phyloP scores from a whole-genome alignment of 352 stramenopile genomes.

The Pythium grandisporangium region DNA sequence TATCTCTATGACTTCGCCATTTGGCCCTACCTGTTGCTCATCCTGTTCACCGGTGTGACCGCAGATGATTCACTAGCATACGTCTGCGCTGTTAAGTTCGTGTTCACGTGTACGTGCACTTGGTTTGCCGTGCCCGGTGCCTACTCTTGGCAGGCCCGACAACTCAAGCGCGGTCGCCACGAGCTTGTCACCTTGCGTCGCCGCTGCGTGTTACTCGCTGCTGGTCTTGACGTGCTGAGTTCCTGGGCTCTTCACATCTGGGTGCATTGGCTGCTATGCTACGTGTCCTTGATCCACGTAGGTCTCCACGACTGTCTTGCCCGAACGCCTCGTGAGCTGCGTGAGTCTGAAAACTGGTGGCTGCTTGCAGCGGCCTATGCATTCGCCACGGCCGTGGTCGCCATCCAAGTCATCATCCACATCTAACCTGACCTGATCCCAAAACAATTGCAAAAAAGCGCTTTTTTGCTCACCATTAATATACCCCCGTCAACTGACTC shows the following conservation, averaged over 20 bases:
- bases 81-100: conserved; percentile 50
- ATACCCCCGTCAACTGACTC: too few species aligned
- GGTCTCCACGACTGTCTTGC: conserved; percentile 17
- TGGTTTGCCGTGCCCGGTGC: conserved; percentile 50
- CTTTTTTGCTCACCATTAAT: conserved; percentile 1
- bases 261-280: conserved; percentile 50
- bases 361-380: conserved; percentile 40
- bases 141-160: conserved; percentile 44
- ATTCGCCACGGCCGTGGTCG: conserved; percentile 48
- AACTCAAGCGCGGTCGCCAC: conserved; percentile 27
- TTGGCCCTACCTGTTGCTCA: conserved; percentile 60
- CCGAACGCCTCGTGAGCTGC: conserved; percentile 34
- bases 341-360: conserved; percentile 50
- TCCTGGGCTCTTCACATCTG: conserved; percentile 50
- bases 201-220: conserved; percentile 44
- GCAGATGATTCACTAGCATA: conserved; percentile 25
- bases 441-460: conserved; percentile 2
- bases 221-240: conserved; percentile 44
- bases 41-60: conserved; percentile 40
- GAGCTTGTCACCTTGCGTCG: conserved; percentile 36
- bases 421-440: conserved; percentile 16
- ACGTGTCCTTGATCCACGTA: conserved; percentile 16
- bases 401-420: conserved; percentile 56
- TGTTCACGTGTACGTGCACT: conserved; percentile 61
- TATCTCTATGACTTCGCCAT: conserved; percentile 65